These are phyloP conservation scores for Trapa incisa DNA, from an alignment of 345 rosid genomes.

Conservation along the genomic window DNA sequence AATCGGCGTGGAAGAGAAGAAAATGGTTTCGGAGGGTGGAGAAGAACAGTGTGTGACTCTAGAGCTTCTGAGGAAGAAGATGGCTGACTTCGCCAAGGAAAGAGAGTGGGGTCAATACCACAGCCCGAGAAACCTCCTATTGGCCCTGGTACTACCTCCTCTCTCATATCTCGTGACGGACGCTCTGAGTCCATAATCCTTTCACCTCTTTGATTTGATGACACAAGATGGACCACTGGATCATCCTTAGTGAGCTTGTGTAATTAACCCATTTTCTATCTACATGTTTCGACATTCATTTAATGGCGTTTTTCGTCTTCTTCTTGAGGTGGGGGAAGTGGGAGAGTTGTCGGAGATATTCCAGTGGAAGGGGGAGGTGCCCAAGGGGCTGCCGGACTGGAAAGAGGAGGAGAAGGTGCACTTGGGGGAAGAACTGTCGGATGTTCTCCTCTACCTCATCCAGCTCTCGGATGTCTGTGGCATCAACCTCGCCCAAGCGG, in stretches of 20 bases:
- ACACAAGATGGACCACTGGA: too few relatives aligned
- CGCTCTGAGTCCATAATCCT: too few relatives aligned
- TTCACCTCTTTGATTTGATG: too few relatives aligned
- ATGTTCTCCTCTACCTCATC: conserved; percentile 76
- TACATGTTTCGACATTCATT: too few relatives aligned
- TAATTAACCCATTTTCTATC: too few relatives aligned
- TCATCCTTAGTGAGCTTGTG: too few relatives aligned
- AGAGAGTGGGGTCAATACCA: conserved; percentile 84
- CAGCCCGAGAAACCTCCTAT: conserved; percentile 81
- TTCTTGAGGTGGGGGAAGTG: conserved; percentile 75
- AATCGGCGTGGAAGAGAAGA: background rate
- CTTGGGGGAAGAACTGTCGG: conserved; percentile 82
- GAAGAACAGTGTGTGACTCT: conserved; percentile 43
- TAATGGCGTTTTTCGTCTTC: too few relatives aligned
- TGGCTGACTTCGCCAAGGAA: conserved; percentile 77
- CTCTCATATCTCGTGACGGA: too few relatives aligned
- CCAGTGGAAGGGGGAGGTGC: conserved; percentile 95
- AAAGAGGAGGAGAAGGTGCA: conserved; percentile 77
- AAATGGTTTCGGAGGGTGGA: conserved; percentile 11
- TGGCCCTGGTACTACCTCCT: conserved; percentile 46
- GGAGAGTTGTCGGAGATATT: conserved; percentile 92
- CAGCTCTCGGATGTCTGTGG: conserved; percentile 81
- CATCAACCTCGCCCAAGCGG: conserved; percentile 69
- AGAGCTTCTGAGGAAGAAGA: conserved; percentile 46
- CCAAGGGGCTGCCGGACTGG: conserved; percentile 74